Evolutionary conservation across 208 protist genomes (phyloP).

Genomic region (Leishmania turanica): DNA sequence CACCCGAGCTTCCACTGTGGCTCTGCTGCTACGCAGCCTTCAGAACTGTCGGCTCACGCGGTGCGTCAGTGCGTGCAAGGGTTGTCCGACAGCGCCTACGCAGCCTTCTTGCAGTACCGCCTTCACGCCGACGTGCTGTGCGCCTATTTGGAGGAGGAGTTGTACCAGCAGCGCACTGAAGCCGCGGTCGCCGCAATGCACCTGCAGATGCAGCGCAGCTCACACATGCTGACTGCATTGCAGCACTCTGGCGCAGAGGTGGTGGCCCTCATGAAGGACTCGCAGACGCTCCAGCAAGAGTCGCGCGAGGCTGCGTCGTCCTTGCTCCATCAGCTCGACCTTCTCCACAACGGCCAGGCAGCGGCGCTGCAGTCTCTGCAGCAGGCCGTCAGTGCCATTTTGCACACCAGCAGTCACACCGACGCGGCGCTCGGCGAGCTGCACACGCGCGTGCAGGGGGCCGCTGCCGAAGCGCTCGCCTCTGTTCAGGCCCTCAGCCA

Average conservation of each 20-base stretch:
- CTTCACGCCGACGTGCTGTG: constrained; percentile 85
- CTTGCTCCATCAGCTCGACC: constrained; percentile 40
- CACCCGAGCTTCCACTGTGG: constrained; percentile 39
- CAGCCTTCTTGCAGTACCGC: constrained; percentile 84
- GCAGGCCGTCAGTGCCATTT: constrained; percentile 15
- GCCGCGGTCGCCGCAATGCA: constrained; percentile 62
- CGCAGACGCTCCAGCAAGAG: constrained; percentile 40
- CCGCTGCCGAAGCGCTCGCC: constrained; percentile 31
- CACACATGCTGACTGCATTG: constrained; percentile 38
- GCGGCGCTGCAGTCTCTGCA: constrained; percentile 40
- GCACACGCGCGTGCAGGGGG: constrained; percentile 29
- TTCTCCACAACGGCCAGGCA: constrained; percentile 40
- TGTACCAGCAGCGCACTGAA: constrained; percentile 89
- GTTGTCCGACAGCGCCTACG: constrained; percentile 69
- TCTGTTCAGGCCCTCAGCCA: constrained; percentile 35
- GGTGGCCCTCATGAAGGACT: constrained; percentile 16
- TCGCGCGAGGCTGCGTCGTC: constrained; percentile 31
- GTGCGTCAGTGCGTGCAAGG: constrained; percentile 48
- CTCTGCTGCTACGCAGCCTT: not conserved
- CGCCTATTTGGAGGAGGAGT: constrained; percentile 80
- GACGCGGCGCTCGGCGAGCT: constrained; percentile 27
- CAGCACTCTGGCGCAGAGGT: constrained; percentile 38
- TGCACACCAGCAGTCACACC: constrained; percentile 31
- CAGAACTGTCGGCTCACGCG: constrained; percentile 7
- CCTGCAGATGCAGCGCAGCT: constrained; percentile 34